A percentile compares a stretch with the other conserved stretches of the same genome.
phyloP scores from a whole-genome alignment of 2,329 filamentous ascomycete species.

The Grosmannia serpens region DNA sequence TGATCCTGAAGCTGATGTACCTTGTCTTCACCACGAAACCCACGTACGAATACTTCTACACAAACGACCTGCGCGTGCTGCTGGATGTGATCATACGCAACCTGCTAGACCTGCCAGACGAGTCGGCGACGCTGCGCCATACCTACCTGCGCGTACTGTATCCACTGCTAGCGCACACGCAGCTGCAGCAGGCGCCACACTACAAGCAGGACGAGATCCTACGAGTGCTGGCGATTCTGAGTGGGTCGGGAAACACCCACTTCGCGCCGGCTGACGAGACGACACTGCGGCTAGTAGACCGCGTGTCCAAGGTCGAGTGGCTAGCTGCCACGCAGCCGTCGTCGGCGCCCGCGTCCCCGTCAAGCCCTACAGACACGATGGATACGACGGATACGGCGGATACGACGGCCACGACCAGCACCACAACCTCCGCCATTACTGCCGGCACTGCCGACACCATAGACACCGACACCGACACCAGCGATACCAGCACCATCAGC shows the following conservation, averaged over 20 bases:
- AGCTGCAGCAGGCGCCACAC: constrained; percentile 73
- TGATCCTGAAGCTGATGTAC: constrained; percentile 95
- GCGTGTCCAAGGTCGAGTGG: constrained; percentile 59
- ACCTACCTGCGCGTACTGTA: constrained; percentile 91
- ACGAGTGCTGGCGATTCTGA: constrained; percentile 62
- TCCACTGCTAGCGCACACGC: constrained; percentile 81
- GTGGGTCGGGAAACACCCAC: constrained; percentile 54
- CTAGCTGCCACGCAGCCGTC: constrained; percentile 32
- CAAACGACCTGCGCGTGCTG: constrained; percentile 87
- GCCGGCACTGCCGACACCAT: background rate
- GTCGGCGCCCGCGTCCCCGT: constrained; percentile 2
- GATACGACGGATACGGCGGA: background rate
- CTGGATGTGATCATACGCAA: constrained; percentile 95
- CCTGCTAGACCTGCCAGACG: constrained; percentile 85
- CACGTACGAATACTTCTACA: constrained; percentile 98
- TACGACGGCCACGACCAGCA: constrained; percentile 3
- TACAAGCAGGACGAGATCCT: constrained; percentile 86
- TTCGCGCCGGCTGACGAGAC: constrained; percentile 76
- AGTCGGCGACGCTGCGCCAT: constrained; percentile 65
- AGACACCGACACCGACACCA: background rate
- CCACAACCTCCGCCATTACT: background rate
- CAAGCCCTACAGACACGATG: constrained; percentile 6
- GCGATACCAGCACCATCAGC: constrained; percentile 12
- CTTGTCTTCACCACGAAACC: constrained; percentile 84
- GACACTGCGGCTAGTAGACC: constrained; percentile 62